Evolutionary conservation across 2,329 filamentous ascomycete genomes (phyloP).

Genomic region (Camptophora hylomeconis): DNA sequence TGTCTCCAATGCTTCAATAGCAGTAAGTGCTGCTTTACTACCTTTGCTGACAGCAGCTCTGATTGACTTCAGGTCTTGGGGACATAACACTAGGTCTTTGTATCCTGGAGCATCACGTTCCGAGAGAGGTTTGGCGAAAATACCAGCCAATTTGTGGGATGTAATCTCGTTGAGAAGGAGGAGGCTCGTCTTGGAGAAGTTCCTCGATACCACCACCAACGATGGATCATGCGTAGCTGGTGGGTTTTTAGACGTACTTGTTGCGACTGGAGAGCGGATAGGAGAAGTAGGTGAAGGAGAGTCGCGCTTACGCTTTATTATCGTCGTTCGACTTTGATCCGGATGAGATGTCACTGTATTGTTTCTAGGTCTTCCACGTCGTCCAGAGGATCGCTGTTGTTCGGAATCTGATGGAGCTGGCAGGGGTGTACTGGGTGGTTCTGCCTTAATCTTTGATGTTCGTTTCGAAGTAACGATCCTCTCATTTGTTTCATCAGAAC

Average conservation of each 20-base stretch:
- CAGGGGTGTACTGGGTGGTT: constrained; percentile 23
- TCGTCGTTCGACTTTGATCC: constrained; percentile 3
- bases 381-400: constrained; percentile 20
- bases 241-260: constrained; percentile 17
- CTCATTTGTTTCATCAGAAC: too few relatives aligned
- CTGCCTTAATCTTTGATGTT: constrained; percentile 14
- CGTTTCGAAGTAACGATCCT: too few relatives aligned
- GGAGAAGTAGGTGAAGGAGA: constrained; percentile 16
- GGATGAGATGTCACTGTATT: constrained; percentile 4
- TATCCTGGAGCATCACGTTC: constrained; percentile 67
- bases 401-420: constrained; percentile 22
- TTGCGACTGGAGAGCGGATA: constrained; percentile 6
- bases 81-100: constrained; percentile 57
- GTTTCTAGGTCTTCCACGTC: constrained; percentile 15
- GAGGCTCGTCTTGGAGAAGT: constrained; percentile 52
- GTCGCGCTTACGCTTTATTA: constrained; percentile 29
- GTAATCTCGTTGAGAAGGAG: constrained; percentile 65
- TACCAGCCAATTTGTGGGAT: constrained; percentile 64
- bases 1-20: constrained; percentile 23
- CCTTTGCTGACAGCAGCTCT: constrained; percentile 52
- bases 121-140: constrained; percentile 63
- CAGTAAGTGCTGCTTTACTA: constrained; percentile 29
- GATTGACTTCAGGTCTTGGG: constrained; percentile 67
- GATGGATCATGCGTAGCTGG: constrained; percentile 24
- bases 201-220: constrained; percentile 25